Evolutionary conservation across 441 rosid genomes (phyloP), one percentile per base, ranked within the genome.

Genomic region (Pelargonium citronellum): DNA sequence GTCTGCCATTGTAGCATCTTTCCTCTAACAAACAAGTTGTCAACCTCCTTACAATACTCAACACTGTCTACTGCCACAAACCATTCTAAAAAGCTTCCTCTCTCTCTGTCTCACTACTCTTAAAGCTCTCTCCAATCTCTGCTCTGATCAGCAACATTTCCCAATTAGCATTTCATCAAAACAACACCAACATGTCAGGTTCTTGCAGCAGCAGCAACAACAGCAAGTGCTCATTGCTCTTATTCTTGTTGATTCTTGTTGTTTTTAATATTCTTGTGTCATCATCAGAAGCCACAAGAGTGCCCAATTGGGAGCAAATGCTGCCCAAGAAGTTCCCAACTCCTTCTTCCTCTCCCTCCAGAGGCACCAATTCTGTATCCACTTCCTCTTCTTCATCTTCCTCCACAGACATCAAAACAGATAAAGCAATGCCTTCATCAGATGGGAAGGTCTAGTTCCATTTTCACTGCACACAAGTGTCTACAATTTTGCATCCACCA

Each of bases 301-400:
- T 83, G 77, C 93, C 98, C 30, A 81, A 79, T 39, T 87, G 89
- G 90, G 86, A 88, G 60, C 91, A 93, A 76, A 93, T 89, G 97
- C 76, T 91, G 72, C 97, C 98, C 37, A 93, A 89, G 85, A 91
- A 88, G 84, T 80, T 89, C 19, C 97, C 95, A 0, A 9, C 85
- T 61, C 91, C 89, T 70, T 79, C 86, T 43, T 93, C 98, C 30
- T 72, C 97, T 73, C 98, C 98, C 19, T 93, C 98, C 1, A 88
- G 80, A 77, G 96, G 96, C 67, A 93, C 98, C 63, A 91, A 93
- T 71, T 85, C 90, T 13, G 67, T 86, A 44, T 69, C 62, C 24
- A 57, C 27, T 19, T 19, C 24, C 20, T 57, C 62, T 55, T 55
- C 79, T 30, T 77, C 69, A 62, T 87, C 87, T 0, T 78, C 85